These are phyloP conservation scores for Diaporthe longicolla DNA, from an alignment of 2,329 filamentous ascomycete species.

Conservation along the genomic window DNA sequence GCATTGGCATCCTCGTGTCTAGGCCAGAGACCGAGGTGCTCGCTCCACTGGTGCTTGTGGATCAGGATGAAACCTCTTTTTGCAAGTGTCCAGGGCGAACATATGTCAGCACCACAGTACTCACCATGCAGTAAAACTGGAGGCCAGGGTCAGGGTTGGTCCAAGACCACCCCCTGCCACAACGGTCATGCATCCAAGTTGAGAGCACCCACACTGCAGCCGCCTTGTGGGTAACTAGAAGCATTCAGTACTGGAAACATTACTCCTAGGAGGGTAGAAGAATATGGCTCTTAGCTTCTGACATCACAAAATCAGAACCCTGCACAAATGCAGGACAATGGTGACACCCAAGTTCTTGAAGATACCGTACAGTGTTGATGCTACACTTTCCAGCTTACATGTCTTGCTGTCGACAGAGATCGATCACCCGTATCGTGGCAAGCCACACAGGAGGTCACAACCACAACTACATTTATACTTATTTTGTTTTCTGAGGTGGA, in stretches of 20 bases:
- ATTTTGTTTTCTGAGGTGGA: too few relatives aligned
- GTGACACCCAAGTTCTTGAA: too few relatives aligned
- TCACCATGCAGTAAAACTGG: background rate
- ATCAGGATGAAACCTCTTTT: constrained; percentile 10
- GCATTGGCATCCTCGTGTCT: background rate
- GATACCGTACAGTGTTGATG: too few relatives aligned
- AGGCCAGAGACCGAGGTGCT: background rate
- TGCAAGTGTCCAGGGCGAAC: background rate
- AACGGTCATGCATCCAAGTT: background rate
- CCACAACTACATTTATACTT: too few relatives aligned
- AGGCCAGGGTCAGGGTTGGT: constrained; percentile 6
- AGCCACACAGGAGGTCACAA: too few relatives aligned
- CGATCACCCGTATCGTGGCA: too few relatives aligned
- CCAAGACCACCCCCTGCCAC: background rate
- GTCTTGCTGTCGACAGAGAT: too few relatives aligned
- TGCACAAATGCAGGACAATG: too few relatives aligned
- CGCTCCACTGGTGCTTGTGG: background rate
- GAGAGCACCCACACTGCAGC: background rate
- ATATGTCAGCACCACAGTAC: background rate
- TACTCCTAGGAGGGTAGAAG: background rate
- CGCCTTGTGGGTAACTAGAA: background rate
- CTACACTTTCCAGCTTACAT: too few relatives aligned
- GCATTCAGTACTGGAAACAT: background rate
- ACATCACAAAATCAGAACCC: too few relatives aligned
- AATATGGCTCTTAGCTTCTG: too few relatives aligned